Conservation (phyloP, 2,329 filamentous ascomycete species). For the Drechmeria coniospora region DNA sequence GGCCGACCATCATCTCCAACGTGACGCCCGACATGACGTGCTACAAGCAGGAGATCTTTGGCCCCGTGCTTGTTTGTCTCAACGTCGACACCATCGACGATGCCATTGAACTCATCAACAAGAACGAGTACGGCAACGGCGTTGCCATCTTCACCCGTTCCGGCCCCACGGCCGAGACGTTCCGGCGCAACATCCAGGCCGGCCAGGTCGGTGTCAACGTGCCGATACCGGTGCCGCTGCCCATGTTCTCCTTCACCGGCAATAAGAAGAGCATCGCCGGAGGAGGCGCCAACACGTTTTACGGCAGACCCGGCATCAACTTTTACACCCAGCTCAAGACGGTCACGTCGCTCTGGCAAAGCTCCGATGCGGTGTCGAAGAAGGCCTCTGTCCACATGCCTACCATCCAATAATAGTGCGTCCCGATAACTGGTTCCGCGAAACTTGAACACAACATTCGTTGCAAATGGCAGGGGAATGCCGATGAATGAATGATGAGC, state of each 20-base stretch:
- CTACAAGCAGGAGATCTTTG: conserved; percentile 77
- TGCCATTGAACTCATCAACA: conserved; percentile 68
- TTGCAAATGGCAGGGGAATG: too few species aligned
- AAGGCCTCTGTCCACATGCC: conserved; percentile 89
- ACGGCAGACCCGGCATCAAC: conserved; percentile 78
- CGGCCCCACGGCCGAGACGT: conserved; percentile 60
- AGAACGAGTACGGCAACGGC: conserved; percentile 77
- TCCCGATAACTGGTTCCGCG: too few species aligned
- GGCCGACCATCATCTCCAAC: conserved; percentile 68
- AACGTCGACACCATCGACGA: conserved; percentile 66
- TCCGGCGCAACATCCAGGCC: conserved; percentile 69
- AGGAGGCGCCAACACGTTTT: conserved; percentile 85
- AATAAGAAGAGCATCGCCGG: conserved; percentile 88
- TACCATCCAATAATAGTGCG: conserved; percentile 23
- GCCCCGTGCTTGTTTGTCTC: conserved; percentile 68
- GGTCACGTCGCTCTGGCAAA: conserved; percentile 82
- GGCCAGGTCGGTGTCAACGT: conserved; percentile 81
- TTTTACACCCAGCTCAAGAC: conserved; percentile 99
- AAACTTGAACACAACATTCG: too few species aligned
- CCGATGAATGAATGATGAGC: too few species aligned
- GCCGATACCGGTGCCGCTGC: conserved; percentile 56
- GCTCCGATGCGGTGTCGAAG: conserved; percentile 67
- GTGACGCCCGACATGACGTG: conserved; percentile 70
- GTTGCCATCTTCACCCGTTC: conserved; percentile 72
- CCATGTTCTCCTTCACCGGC: conserved; percentile 58